Conservation (phyloP, 148 eudicot species). For the Vaccinium darrowii region DNA sequence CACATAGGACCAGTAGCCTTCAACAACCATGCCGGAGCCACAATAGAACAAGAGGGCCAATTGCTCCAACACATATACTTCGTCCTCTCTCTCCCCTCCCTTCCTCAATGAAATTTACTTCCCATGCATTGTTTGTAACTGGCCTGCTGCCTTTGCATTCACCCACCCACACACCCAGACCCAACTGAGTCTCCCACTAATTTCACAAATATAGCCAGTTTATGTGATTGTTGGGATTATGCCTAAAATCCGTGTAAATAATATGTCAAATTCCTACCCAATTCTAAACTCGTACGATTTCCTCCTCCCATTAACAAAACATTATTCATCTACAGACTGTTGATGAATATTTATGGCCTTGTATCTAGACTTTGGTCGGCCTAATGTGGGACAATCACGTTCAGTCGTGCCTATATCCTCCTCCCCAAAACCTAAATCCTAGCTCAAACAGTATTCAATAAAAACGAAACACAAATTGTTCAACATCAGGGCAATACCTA, state of each 20-base stretch:
- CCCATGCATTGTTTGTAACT: background rate
- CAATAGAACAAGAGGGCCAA: background rate
- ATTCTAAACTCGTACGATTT: background rate
- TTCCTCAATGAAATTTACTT: background rate
- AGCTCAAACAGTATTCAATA: background rate
- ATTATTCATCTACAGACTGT: background rate
- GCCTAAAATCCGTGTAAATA: background rate
- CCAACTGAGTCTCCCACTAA: background rate
- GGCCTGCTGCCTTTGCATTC: too few species aligned
- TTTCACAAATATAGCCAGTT: background rate
- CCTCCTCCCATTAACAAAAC: background rate
- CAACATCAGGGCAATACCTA: background rate
- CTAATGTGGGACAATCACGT: background rate
- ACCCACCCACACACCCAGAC: background rate
- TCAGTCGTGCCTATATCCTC: background rate
- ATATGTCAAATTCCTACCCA: background rate
- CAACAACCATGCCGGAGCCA: background rate
- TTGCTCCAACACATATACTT: background rate
- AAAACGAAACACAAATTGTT: background rate
- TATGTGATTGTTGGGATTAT: background rate
- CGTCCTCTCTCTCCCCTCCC: background rate
- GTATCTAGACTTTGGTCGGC: background rate
- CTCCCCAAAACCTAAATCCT: background rate
- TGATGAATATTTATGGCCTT: too few species aligned
- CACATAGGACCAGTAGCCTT: background rate